Conservation (phyloP, 768 basidiomycete species). For the Naganishia onofrii region DNA sequence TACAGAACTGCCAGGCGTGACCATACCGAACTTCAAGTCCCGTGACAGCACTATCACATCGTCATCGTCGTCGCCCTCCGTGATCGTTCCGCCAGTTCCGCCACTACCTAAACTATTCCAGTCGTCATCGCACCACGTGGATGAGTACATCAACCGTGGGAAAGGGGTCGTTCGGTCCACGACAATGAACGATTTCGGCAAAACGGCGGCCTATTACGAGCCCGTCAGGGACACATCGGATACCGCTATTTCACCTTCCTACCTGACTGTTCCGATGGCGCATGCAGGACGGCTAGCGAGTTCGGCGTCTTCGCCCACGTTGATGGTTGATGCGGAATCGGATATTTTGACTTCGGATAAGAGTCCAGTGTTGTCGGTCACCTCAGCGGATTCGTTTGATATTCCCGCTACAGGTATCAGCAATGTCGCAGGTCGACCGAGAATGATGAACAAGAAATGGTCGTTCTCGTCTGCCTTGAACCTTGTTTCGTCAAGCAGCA, state of each 20-base stretch:
- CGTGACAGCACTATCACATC: background rate
- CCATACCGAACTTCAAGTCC: background rate
- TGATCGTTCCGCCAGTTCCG: slow-evolving; percentile 48
- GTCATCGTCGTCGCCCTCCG: no score
- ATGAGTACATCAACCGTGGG: background rate
- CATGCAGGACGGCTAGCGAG: slow-evolving; percentile 57
- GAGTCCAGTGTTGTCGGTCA: slow-evolving; percentile 23
- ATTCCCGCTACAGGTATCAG: background rate
- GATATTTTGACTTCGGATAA: background rate
- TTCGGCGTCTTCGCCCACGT: slow-evolving; percentile 80
- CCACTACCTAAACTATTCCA: slow-evolving; percentile 48
- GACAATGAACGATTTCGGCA: slow-evolving; percentile 6
- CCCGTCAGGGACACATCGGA: slow-evolving; percentile 22
- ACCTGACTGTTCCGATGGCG: slow-evolving; percentile 70
- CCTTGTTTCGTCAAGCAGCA: slow-evolving; percentile 35
- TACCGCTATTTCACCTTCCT: slow-evolving; percentile 39
- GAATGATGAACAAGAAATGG: slow-evolving; percentile 50
- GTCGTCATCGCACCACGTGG: slow-evolving; percentile 31
- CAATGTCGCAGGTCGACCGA: background rate
- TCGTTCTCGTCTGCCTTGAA: slow-evolving; percentile 51
- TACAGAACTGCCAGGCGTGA: background rate
- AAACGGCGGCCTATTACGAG: slow-evolving; percentile 27
- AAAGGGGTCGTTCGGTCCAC: slow-evolving; percentile 16
- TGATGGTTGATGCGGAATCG: slow-evolving; percentile 59
- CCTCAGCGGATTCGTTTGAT: slow-evolving; percentile 27